Base-by-base conservation (phyloP, 2,329 filamentous ascomycete genomes). In the Fusarium oxysporum region DNA sequence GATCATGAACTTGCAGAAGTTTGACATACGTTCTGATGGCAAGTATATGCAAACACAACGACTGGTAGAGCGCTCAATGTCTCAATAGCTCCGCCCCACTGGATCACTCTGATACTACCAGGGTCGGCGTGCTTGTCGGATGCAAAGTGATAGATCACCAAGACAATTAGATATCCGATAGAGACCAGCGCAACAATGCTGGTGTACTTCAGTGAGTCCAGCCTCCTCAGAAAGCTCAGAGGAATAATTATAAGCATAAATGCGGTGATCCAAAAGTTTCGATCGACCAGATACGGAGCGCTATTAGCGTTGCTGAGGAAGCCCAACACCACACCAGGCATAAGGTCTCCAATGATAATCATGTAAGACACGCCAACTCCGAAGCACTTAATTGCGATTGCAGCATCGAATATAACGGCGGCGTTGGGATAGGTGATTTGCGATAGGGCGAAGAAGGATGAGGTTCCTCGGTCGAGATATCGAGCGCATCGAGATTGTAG, bases 1-100 rank as follows among this genome's bases (percentile, higher is more conserved):
- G 40, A 25, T 44, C 21, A 44, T 11, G 19, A 21, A 21, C 17
- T 8, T 35, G 32, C 11, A 30, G 8, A 12, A 8, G 21, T 40
- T 55, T 25, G 25, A 37, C 90, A 74, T 84, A 96, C 94, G 81
- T 99, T 99, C 79, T 99, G 96, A 82, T 99, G 96, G 81, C 96
- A 99, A 3, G 96, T 99, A 81, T 98, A 99, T n/a, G 96, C 96
- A 86, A 99, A 99, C 5, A 99, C 94, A 63, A 98, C 95, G 59
- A 99, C 95, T 0, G 96, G 96, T 72, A 99, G 90, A 71, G 93
- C 95, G 76, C 94, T 94, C 59, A 99, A 86, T 11, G 93, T 91
- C 40, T 92, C 89, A 14, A 97, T 86, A 6, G 93, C 87, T 12
- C 96, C 94, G 47, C 91, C 92, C 92, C 94, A 97, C 70, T 89